phyloP scores from a whole-genome alignment of 441 rosid species.

The Populus hybrid region DNA sequence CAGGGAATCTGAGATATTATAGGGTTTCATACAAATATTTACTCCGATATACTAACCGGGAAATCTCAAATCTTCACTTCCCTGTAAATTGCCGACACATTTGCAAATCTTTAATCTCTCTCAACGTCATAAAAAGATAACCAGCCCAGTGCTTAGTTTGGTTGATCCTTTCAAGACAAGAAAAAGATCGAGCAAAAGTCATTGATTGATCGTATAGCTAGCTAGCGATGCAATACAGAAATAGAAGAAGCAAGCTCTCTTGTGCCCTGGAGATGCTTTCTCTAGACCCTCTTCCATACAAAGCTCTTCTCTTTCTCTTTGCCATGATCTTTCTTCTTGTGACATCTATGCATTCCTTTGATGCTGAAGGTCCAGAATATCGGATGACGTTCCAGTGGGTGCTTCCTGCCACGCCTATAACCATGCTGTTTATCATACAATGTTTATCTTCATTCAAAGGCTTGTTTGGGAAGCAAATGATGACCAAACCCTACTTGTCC shows the following conservation, averaged over 20 bases:
- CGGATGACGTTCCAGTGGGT: neutral
- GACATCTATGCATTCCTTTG: neutral
- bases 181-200: neutral
- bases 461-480: neutral
- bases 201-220: neutral
- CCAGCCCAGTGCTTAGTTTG: neutral
- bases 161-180: neutral
- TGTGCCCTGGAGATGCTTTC: neutral
- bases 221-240: neutral
- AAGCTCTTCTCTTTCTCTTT: neutral
- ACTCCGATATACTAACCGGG: neutral
- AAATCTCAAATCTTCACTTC: neutral
- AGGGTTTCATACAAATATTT: neutral
- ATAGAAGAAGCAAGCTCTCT: neutral
- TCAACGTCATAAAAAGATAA: neutral
- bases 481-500: neutral
- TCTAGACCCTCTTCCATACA: constrained; percentile 8
- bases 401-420: constrained; percentile 8
- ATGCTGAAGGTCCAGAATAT: neutral
- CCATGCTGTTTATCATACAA: constrained; percentile 2
- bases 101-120: neutral
- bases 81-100: neutral
- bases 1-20: neutral
- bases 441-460: neutral
- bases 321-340: constrained; percentile 1